Evolutionary conservation across 176 grass and related monocot genomes (phyloP).

Genomic region (Zea luxurians): DNA sequence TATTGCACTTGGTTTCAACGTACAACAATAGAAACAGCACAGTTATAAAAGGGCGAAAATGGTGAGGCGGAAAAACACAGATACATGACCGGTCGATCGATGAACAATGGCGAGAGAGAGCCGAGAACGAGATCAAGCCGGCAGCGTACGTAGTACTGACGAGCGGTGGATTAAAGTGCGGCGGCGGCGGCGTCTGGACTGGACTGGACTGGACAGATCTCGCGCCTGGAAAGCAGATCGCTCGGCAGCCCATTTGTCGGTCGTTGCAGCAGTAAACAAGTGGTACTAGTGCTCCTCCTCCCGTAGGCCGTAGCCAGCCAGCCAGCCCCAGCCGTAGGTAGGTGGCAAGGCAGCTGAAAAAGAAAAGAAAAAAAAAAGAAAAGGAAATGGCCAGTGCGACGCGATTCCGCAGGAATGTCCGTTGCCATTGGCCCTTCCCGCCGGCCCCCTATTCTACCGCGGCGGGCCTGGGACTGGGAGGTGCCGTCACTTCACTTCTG

Average conservation of each 20-base stretch:
- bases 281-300: too few species aligned
- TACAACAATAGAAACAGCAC: too few species aligned
- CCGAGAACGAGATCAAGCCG: not conserved
- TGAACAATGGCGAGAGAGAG: too few species aligned
- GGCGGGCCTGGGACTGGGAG: not conserved
- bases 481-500: not conserved
- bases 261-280: slow-evolving; percentile 10
- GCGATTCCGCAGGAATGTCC: slow-evolving; percentile 13
- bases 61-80: too few species aligned
- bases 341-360: not conserved
- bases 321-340: not conserved
- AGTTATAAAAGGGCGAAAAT: too few species aligned
- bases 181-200: not conserved
- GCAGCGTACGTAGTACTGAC: too few species aligned
- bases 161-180: not conserved
- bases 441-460: not conserved
- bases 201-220: slow-evolving; percentile 17
- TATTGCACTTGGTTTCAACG: too few species aligned
- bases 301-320: too few species aligned
- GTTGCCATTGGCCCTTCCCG: slow-evolving; percentile 10
- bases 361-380: too few species aligned
- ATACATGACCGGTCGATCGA: too few species aligned
- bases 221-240: slow-evolving; percentile 34
- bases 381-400: slow-evolving; percentile 17
- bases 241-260: slow-evolving; percentile 36